These are phyloP conservation scores for Cucurbita argyrosperma DNA, from an alignment of 306 rosid genomes.

Conservation along the genomic window DNA sequence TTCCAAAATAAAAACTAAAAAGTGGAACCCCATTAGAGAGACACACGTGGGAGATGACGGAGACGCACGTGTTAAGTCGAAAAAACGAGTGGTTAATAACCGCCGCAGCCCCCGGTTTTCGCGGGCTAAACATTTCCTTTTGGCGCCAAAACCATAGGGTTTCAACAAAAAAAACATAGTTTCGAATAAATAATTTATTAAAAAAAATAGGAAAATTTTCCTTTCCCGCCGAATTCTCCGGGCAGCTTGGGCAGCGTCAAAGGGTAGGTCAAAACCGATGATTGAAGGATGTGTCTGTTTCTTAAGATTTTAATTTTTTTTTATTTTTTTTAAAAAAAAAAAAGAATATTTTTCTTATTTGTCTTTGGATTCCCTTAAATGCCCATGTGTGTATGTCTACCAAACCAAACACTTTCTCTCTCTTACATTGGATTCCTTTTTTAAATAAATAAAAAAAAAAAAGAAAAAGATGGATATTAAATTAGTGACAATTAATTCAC, in stretches of 20 bases:
- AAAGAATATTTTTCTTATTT: neutral
- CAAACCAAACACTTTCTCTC: neutral
- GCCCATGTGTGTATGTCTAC: constrained; percentile 3
- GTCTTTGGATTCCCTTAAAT: constrained; percentile 2
- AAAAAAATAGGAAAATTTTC: neutral
- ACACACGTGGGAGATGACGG: neutral
- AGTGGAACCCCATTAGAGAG: neutral
- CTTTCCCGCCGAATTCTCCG: neutral
- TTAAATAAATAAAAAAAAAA: neutral
- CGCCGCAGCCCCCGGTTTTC: neutral
- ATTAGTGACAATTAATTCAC: constrained; percentile 5
- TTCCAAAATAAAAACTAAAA: neutral
- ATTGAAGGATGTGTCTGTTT: neutral
- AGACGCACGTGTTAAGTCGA: neutral
- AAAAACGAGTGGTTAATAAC: neutral
- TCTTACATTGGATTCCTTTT: neutral
- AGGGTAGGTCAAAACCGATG: neutral
- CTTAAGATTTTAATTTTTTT: too few species aligned
- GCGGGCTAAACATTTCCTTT: neutral
- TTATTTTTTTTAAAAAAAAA: neutral
- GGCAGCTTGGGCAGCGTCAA: neutral
- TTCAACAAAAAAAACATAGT: neutral
- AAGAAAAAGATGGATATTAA: neutral
- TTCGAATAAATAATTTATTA: neutral
- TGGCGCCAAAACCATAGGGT: neutral